Percentiles rank a stretch among this genome's conserved stretches.
phyloP scores from a whole-genome alignment of 768 basidiomycete genomes.

The Chalciporus piperatus region DNA sequence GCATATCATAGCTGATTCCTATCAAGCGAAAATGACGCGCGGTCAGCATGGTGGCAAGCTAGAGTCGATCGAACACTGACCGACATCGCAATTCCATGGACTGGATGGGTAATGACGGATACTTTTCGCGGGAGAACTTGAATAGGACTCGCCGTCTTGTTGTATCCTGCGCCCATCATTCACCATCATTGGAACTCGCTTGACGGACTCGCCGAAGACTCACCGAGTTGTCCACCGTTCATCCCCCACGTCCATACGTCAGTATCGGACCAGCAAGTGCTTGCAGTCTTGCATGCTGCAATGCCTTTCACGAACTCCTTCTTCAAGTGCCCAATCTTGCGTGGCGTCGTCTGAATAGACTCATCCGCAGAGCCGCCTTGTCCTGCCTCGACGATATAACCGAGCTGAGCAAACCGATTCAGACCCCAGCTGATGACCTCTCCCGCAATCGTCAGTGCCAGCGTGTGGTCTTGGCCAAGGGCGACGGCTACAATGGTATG shows the following conservation, averaged over 20 bases:
- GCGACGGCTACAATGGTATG: slow-evolving; percentile 66
- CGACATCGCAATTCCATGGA: slow-evolving; percentile 71
- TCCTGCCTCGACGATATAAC: slow-evolving; percentile 70
- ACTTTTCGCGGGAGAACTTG: slow-evolving; percentile 80
- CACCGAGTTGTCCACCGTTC: slow-evolving; percentile 89
- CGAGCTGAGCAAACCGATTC: slow-evolving; percentile 86
- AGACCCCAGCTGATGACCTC: slow-evolving; percentile 90
- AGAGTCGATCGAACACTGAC: slow-evolving; percentile 40
- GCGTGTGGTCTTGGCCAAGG: slow-evolving; percentile 91
- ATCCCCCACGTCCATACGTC: slow-evolving; percentile 90
- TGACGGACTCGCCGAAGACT: slow-evolving; percentile 9
- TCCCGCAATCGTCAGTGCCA: slow-evolving; percentile 76
- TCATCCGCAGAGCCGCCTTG: slow-evolving; percentile 55
- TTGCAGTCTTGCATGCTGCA: slow-evolving; percentile 83
- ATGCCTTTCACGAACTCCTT: slow-evolving; percentile 78
- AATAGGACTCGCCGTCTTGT: slow-evolving; percentile 66
- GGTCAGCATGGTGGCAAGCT: not conserved
- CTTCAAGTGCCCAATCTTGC: slow-evolving; percentile 74
- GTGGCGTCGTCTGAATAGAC: slow-evolving; percentile 71
- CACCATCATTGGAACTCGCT: not conserved
- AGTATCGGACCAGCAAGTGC: slow-evolving; percentile 80
- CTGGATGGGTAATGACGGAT: slow-evolving; percentile 67
- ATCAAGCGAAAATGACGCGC: not conserved
- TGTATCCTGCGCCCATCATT: slow-evolving; percentile 55
- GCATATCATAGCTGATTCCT: slow-evolving; percentile 84